These are phyloP conservation scores for Septoria petroselini DNA, from an alignment of 2,329 filamentous ascomycete species.

Conservation along the genomic window DNA sequence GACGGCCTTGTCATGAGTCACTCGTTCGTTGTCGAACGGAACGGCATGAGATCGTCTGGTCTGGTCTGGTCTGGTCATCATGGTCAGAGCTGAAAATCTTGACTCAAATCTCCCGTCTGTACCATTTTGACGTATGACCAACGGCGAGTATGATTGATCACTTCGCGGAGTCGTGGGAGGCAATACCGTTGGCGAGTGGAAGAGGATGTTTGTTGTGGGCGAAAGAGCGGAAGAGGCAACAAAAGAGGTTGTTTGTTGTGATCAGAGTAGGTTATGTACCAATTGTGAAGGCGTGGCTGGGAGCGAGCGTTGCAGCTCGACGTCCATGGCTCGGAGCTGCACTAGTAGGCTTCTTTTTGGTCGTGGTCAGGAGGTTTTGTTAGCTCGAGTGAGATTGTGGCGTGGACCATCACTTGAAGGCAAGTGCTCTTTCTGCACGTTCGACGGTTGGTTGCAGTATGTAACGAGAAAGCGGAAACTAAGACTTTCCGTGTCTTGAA, in stretches of 20 bases:
- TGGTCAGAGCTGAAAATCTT: background rate
- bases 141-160: constrained; percentile 5
- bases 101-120: background rate
- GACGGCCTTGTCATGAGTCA: background rate
- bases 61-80: too few relatives aligned
- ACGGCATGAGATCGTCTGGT: background rate
- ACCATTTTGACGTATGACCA: background rate
- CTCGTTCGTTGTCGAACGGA: background rate
- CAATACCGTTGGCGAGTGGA: background rate
- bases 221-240: constrained; percentile 5
- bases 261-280: constrained; percentile 11
- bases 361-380: constrained; percentile 1
- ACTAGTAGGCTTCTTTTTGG: background rate
- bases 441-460: too few relatives aligned
- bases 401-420: background rate
- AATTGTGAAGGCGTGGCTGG: background rate
- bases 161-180: background rate
- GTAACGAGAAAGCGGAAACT: background rate
- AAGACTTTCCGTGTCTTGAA: background rate
- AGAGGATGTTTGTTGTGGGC: constrained; percentile 6
- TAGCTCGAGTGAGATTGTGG: background rate
- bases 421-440: too few relatives aligned
- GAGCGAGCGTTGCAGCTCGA: constrained; percentile 5
- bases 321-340: background rate
- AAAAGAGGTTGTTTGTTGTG: constrained; percentile 11